A percentile compares a stretch with the other conserved stretches of the same genome.
phyloP scores from a whole-genome alignment of 2,329 filamentous ascomycete genomes.

The Pezizomycotina sp. region DNA sequence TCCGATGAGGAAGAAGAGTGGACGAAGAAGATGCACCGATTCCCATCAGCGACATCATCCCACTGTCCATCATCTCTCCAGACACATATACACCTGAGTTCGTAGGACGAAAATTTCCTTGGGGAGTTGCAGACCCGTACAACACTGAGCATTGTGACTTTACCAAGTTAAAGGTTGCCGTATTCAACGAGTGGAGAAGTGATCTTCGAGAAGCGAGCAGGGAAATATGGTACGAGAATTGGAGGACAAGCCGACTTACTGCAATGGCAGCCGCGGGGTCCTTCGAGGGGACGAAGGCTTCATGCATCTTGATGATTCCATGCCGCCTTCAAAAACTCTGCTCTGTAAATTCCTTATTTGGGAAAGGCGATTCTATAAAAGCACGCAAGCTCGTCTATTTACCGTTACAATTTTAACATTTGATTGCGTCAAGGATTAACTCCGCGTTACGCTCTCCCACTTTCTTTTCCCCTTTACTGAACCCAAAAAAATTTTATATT shows the following conservation, averaged over 20 bases:
- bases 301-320: too few relatives aligned
- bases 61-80: constrained; percentile 83
- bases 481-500: too few relatives aligned
- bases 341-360: too few relatives aligned
- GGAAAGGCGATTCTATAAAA: too few relatives aligned
- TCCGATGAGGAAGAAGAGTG: constrained; percentile 23
- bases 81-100: constrained; percentile 64
- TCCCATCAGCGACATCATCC: constrained; percentile 47
- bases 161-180: constrained; percentile 68
- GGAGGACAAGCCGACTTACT: constrained; percentile 45
- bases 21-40: constrained; percentile 23
- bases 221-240: constrained; percentile 89
- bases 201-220: constrained; percentile 81
- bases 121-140: constrained; percentile 92
- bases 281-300: too few relatives aligned
- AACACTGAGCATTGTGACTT: constrained; percentile 90
- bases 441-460: too few relatives aligned
- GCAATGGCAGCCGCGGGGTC: too few relatives aligned
- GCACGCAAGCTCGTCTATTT: too few relatives aligned
- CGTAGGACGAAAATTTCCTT: constrained; percentile 77
- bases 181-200: constrained; percentile 83
- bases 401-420: too few relatives aligned
- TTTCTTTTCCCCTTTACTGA: too few relatives aligned
- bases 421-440: too few relatives aligned
- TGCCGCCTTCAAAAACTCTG: too few relatives aligned